Percentiles rank a stretch among this genome's conserved stretches.
Evolutionary conservation across 2,329 filamentous ascomycete genomes (phyloP).

Genomic region (Trichoderma oligosporum): DNA sequence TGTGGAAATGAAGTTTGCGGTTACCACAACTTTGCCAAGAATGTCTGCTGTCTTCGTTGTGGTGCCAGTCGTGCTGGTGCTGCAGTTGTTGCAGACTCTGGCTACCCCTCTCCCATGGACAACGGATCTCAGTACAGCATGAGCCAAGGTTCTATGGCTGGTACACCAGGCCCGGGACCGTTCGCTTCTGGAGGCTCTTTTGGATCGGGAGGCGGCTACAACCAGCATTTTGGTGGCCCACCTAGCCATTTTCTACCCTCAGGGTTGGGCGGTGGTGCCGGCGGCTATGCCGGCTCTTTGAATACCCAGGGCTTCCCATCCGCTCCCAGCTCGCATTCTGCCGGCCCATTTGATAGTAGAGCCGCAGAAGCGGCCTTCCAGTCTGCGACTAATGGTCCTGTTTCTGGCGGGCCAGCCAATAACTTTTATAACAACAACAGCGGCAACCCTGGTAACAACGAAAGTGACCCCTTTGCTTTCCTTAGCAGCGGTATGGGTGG

Average conservation of each 20-base stretch:
- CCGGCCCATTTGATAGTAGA: constrained; percentile 86
- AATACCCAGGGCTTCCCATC: constrained; percentile 73
- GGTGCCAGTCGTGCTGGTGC: constrained; percentile 92
- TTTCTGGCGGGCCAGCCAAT: constrained; percentile 66
- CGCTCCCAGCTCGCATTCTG: constrained; percentile 73
- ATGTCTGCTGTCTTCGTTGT: constrained; percentile 94
- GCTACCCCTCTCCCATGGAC: constrained; percentile 88
- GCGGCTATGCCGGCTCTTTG: constrained; percentile 70
- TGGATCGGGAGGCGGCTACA: constrained; percentile 58
- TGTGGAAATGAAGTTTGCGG: constrained; percentile 95
- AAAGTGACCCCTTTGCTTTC: constrained; percentile 77
- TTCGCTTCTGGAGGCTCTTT: constrained; percentile 70
- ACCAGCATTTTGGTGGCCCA: constrained; percentile 81
- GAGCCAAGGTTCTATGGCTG: constrained; percentile 82
- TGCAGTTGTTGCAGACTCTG: constrained; percentile 89
- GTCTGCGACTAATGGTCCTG: constrained; percentile 76
- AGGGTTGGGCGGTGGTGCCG: constrained; percentile 69
- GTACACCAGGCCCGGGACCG: constrained; percentile 72
- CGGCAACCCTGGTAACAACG: constrained; percentile 65
- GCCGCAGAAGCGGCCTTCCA: constrained; percentile 93
- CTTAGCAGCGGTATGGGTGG: constrained; percentile 69
- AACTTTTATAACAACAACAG: constrained; percentile 38
- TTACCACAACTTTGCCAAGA: constrained; percentile 99
- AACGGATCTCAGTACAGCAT: constrained; percentile 77
- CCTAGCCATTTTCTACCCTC: constrained; percentile 89